Evolutionary conservation across 2,329 filamentous ascomycete species (phyloP).

Genomic region (Microdochium paspali): DNA sequence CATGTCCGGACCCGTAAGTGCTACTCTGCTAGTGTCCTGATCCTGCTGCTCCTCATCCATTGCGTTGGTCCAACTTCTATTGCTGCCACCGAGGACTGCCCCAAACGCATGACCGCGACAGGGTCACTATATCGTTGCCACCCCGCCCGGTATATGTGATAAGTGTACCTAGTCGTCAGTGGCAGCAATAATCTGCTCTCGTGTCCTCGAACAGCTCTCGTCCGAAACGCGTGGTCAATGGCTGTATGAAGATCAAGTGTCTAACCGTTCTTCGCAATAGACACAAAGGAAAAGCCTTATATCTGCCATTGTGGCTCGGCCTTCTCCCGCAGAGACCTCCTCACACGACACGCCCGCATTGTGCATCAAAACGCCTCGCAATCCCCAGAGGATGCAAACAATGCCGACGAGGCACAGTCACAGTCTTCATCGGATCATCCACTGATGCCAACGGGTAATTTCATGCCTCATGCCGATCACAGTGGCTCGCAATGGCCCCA

Average conservation of each 20-base stretch:
- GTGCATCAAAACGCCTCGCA: neutral
- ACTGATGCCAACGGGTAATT: neutral
- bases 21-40: neutral
- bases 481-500: neutral
- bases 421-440: neutral
- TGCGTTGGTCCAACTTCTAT: no score
- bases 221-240: no score
- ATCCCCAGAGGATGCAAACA: neutral
- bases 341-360: neutral
- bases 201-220: no score
- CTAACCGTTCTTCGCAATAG: neutral
- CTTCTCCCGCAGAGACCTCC: neutral
- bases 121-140: no score
- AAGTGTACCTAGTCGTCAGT: no score
- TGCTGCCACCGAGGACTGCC: no score
- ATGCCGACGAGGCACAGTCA: neutral
- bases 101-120: no score
- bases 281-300: neutral
- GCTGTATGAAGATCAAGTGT: neutral
- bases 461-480: neutral
- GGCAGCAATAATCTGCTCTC: no score
- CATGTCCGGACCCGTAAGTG: conserved; percentile 1
- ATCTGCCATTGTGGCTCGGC: conserved; percentile 1
- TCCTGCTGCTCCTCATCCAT: neutral
- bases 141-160: no score